A percentile compares a stretch with the other conserved stretches of the same genome.
These are phyloP conservation scores for Hippophae tibetana DNA, from an alignment of 306 rosid genomes.

Conservation along the genomic window DNA sequence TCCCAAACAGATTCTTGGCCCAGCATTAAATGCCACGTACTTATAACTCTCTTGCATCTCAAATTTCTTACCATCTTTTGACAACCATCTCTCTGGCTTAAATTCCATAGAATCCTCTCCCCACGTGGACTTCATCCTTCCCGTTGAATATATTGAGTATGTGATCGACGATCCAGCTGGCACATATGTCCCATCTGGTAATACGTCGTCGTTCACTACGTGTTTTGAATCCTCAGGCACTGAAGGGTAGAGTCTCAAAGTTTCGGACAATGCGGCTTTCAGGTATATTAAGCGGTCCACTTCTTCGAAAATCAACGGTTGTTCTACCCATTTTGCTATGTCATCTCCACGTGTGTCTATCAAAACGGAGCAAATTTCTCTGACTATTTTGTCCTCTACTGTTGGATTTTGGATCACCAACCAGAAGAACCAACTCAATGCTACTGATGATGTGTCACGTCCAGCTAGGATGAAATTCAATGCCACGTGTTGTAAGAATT, in stretches of 20 bases:
- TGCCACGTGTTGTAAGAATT: conserved; percentile 73
- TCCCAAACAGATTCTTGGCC: conserved; percentile 69
- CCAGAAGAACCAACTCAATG: conserved; percentile 85
- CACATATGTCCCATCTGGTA: conserved; percentile 55
- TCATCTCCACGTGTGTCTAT: conserved; percentile 60
- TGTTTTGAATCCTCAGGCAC: conserved; percentile 39
- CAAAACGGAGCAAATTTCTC: conserved; percentile 48
- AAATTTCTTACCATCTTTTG: conserved; percentile 15
- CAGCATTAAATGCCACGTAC: conserved; percentile 69
- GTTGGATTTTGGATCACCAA: conserved; percentile 47
- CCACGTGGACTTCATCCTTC: conserved; percentile 45
- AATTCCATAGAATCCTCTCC: conserved; percentile 49
- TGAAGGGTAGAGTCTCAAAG: conserved; percentile 63
- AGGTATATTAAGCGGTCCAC: conserved; percentile 48
- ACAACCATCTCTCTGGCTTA: conserved; percentile 63
- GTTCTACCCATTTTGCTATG: conserved; percentile 31
- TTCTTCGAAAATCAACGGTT: conserved; percentile 19
- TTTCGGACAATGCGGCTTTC: conserved; percentile 57
- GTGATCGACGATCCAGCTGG: conserved; percentile 44
- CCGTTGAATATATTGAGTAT: conserved; percentile 50
- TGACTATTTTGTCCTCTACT: conserved; percentile 50
- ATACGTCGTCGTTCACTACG: conserved; percentile 31
- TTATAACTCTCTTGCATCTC: conserved; percentile 33
- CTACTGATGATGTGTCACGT: conserved; percentile 84
- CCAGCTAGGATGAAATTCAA: conserved; percentile 94